Base-by-base conservation (phyloP, 441 rosid species). In the Bocquillonia castaneifolia region DNA sequence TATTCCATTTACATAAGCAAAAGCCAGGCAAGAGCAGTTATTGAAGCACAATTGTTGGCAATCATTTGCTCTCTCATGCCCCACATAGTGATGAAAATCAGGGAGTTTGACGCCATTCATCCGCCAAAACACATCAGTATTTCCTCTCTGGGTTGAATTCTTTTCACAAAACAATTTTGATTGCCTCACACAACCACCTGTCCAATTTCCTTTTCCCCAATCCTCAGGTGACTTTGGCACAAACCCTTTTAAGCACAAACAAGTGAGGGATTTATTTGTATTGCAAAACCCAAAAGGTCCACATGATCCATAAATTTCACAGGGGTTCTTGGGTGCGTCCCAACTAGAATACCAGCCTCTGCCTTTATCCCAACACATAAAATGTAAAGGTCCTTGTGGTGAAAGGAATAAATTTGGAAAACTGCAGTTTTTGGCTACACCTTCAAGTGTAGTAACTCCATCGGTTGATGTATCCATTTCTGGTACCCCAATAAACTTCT, bases 271-370 rank as follows among this genome's bases (percentile, higher is more conserved):
- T 28, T 34, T 50, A 59, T 32, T 22, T 23, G 40, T 68, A 15
- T 59, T 36, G 28, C 65, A 68, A 59, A 59, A 8, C 37, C 72
- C 65, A 22, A 40, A 45, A 48, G 65, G 18, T 36, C 72, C 65
- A 48, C 72, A 59, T 1, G 65, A 57, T 47, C 58, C 72, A 59
- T 68, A 68, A 15, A 59, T 57, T 15, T 68, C 72, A 68, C 72
- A 68, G 9, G 54, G 65, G 48, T 42, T 28, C 0, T 12, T 6
- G 0, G 72, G 65, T 48, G 55, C 62, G 6, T 47, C 44, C 72
- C 65, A 68, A 23, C 65, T 47, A 4, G 72, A 0, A 36, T 47
- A 59, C 72, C 72, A 48, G 4, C 59, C 54, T 50, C 65, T 59
- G 15, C 0, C 1, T 57, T 12, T 10, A 14, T 9, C 36, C 71